Base-by-base conservation (phyloP, 192 early-diverging fungal genomes). In the Mortierella hygrophila region DNA sequence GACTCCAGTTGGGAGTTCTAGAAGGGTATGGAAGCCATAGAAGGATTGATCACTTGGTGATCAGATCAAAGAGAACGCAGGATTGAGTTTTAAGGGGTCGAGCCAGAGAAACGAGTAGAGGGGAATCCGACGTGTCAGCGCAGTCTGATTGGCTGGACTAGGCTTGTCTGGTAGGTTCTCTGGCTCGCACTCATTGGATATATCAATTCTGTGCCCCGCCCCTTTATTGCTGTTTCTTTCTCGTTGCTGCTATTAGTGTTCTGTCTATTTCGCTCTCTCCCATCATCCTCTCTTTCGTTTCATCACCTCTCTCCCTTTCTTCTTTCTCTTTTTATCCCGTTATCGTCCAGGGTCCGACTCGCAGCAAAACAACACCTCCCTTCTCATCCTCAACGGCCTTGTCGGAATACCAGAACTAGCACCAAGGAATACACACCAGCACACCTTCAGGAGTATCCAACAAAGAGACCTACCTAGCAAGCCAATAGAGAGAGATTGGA, bases 181-280 rank as follows among this genome's bases (percentile, higher is more conserved):
- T 65, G 60, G 60, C 60, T 65, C 60, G 60, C 60, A 47, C 72
- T 73, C 72, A 73, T 73, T 72, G 71, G 71, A 26, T 23, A 60
- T 21, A 7, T 32, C 42, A 29, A 4, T 18, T 38, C 40, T 29
- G 35, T 46, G 23, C 35, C 54, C 60, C 54, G 21, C 40, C 60
- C 55, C 46, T 49, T 41, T 68, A 9, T 65, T 54, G 7, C 6
- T 42, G 42, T 11, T 26, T n/a, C n/a, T n/a, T n/a, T n/a, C n/a
- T n/a, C n/a, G n/a, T 4, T 47, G n/a, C 35, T 71, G 52, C n/a
- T 20, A 74, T 16, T 21, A 26, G 23, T 47, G 11, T 76, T 38
- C 26, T 32, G 23, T 42, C 32, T 16, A 38, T 76, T 6, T 71
- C 42, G 26, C 41, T 70, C 23, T 70, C 23, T 26, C 55, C 37